A percentile compares a stretch with the other conserved stretches of the same genome.
Evolutionary conservation across 768 basidiomycete genomes (phyloP).

Genomic region (Xanthoconium purpureum): DNA sequence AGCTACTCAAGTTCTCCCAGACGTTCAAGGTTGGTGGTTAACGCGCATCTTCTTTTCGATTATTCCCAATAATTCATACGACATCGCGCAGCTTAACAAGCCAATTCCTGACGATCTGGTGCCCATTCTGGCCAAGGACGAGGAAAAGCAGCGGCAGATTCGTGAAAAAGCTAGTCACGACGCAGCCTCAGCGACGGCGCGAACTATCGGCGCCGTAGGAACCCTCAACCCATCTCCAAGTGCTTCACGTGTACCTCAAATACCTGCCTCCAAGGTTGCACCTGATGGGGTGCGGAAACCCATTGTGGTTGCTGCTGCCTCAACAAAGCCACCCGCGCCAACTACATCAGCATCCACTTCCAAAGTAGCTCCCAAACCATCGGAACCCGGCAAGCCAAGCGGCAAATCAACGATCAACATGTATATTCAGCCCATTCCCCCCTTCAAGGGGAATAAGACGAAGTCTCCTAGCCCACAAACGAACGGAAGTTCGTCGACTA

Average conservation of each 20-base stretch:
- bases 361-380: constrained; percentile 32
- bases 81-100: constrained; percentile 68
- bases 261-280: constrained; percentile 30
- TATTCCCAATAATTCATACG: background rate
- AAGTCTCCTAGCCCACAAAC: constrained; percentile 32
- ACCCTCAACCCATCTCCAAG: constrained; percentile 42
- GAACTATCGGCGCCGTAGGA: constrained; percentile 59
- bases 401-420: constrained; percentile 58
- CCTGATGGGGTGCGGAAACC: constrained; percentile 31
- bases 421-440: constrained; percentile 87
- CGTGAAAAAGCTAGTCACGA: constrained; percentile 72
- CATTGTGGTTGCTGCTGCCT: constrained; percentile 18
- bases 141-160: constrained; percentile 83
- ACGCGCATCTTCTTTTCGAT: background rate
- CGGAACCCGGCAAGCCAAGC: constrained; percentile 32
- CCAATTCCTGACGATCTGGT: constrained; percentile 95
- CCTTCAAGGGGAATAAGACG: constrained; percentile 70
- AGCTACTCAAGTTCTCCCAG: constrained; percentile 89
- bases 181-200: constrained; percentile 62
- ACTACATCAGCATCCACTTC: constrained; percentile 26
- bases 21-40: constrained; percentile 79
- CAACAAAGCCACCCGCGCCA: constrained; percentile 31
- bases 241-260: constrained; percentile 41
- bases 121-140: constrained; percentile 89
- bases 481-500: constrained; percentile 32